Evolutionary conservation across 192 early-diverging fungal genomes (phyloP).

Genomic region (Linnemannia hyalina): DNA sequence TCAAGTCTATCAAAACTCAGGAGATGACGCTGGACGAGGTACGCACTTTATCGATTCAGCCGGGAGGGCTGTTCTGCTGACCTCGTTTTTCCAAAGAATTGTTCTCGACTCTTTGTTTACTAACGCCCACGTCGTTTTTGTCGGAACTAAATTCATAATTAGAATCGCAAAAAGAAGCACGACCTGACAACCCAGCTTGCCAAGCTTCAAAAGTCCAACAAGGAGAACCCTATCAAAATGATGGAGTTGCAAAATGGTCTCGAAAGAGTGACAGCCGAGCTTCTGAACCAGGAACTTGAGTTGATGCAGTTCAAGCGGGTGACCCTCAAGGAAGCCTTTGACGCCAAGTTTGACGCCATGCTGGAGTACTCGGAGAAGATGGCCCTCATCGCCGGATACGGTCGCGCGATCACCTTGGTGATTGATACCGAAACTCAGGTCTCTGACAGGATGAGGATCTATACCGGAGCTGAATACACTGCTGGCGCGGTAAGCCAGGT

Average conservation of each 20-base stretch:
- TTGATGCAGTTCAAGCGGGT: conserved; percentile 52
- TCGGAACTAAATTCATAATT: background rate
- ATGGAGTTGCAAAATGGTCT: conserved; percentile 56
- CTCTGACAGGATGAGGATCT: conserved; percentile 50
- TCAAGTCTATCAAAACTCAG: conserved; percentile 45
- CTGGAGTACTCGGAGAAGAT: conserved; percentile 58
- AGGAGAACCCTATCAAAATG: conserved; percentile 55
- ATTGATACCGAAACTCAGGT: conserved; percentile 45
- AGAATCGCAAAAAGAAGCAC: conserved; percentile 56
- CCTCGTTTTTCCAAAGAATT: conserved; percentile 1
- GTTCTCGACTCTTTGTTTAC: background rate
- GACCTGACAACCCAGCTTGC: conserved; percentile 37
- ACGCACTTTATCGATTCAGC: background rate
- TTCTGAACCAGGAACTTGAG: conserved; percentile 41
- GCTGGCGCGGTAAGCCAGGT: conserved; percentile 35
- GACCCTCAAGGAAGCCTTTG: conserved; percentile 52
- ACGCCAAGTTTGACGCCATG: conserved; percentile 51
- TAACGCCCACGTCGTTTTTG: background rate
- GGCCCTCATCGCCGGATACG: conserved; percentile 58
- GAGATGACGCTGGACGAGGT: conserved; percentile 56
- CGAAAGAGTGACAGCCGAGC: conserved; percentile 43
- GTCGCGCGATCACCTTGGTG: conserved; percentile 46
- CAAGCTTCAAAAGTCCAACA: conserved; percentile 48
- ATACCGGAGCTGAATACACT: conserved; percentile 39
- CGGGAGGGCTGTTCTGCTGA: conserved; percentile 17